Conservation (phyloP, 2,329 filamentous ascomycete genomes). For the Cytospora piceicola region DNA sequence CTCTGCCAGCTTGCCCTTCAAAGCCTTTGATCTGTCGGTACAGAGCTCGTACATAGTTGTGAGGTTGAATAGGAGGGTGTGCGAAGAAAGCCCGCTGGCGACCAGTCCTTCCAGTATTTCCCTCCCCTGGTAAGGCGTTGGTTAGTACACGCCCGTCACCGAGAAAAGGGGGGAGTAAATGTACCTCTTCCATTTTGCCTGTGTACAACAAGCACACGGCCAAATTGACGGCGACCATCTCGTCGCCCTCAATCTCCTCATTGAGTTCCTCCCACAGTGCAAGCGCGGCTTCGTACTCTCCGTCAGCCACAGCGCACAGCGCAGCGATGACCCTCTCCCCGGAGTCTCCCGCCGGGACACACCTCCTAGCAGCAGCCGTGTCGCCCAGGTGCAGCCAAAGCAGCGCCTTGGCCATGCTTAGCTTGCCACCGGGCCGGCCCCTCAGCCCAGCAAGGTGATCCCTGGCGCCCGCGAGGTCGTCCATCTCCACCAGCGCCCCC, state of each 20-base stretch:
- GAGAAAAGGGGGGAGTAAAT: not conserved
- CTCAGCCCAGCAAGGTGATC: constrained; percentile 69
- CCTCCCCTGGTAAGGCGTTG: constrained; percentile 55
- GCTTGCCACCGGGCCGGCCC: constrained; percentile 44
- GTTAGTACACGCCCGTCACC: constrained; percentile 33
- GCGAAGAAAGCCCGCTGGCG: constrained; percentile 67
- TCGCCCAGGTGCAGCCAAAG: constrained; percentile 82
- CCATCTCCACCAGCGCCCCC: constrained; percentile 78
- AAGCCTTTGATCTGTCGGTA: constrained; percentile 71
- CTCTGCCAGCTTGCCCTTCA: constrained; percentile 75
- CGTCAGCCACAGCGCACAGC: constrained; percentile 78
- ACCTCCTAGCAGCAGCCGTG: constrained; percentile 64
- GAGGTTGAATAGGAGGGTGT: constrained; percentile 85
- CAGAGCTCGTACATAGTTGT: constrained; percentile 91
- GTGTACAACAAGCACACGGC: constrained; percentile 85
- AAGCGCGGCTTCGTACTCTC: constrained; percentile 68
- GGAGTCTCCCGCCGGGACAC: constrained; percentile 48
- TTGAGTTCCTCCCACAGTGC: constrained; percentile 60
- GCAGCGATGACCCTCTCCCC: constrained; percentile 62
- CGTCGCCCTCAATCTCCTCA: constrained; percentile 51
- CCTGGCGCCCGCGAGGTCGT: constrained; percentile 79
- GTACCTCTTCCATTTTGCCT: constrained; percentile 70
- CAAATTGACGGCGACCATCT: constrained; percentile 79
- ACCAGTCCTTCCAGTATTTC: constrained; percentile 69
- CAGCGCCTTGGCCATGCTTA: constrained; percentile 61